Evolutionary conservation across 257 asterid species (phyloP), one percentile per base, ranked within the genome.

Genomic region (Jaltomata sinuosa): DNA sequence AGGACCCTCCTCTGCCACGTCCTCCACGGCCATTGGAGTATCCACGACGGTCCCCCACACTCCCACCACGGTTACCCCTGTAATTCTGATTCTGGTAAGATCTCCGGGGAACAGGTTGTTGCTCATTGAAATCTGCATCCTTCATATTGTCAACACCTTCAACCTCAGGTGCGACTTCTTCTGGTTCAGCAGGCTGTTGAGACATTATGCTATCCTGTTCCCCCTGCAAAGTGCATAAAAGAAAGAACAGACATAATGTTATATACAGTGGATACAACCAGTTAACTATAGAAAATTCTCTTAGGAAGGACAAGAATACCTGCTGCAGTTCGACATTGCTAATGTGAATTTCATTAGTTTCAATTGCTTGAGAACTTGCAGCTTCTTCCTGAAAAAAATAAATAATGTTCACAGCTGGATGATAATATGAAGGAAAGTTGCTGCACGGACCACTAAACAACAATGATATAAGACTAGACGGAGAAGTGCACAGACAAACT

Each of bases 1-100:
- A 91, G 87, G 78, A 72, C 36, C 95, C 93, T 14, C 91, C 96
- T 59, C 97, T 86, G 72, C 89, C 93, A 27, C 95, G 87, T 8
- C 97, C 93, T 34, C 98, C 95, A 84, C 94, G 93, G 8, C 97
- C 94, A 61, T 89, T 92, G 31, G 87, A 27, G 79, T 89, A 85
- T 54, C 93, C 95, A 82, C 96, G 87, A 3, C 95, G 90, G 78
- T 90, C 91, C 10, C 90, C 89, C 0, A 89, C 89, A 38, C 91
- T 86, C 11, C 88, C 89, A 25, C 92, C 90, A 52, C 93, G 93
- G 5, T 92, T 93, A 50, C 94, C 92, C 89, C 94, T 87, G 57
- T 91, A 86, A 80, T 89, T 90, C 78, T 90, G 94, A 78, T 89
- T 90, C 80, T 90, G 94, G 81, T 88, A 84, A 7, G 93, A 19